These are phyloP conservation scores for Coemansia sp. DNA, from an alignment of 192 early-diverging fungal genomes.

Conservation along the genomic window DNA sequence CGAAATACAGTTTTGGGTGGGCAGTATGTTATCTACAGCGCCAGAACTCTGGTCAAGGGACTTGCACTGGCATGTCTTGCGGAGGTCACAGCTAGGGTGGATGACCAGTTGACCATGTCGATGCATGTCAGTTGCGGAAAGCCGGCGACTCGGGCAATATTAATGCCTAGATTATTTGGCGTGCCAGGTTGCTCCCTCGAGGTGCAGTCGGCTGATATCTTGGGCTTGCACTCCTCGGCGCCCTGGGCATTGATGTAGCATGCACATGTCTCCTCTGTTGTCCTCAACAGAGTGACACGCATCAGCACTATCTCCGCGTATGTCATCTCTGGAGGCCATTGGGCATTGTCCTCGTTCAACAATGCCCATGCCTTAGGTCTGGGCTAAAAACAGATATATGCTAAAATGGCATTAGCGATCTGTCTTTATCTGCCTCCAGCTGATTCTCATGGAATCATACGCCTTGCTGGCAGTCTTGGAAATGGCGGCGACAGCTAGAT, in stretches of 20 bases:
- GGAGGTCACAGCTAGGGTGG: neutral
- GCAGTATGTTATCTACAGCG: neutral
- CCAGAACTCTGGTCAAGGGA: neutral
- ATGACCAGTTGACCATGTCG: neutral
- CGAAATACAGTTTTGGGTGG: neutral
- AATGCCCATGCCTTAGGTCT: neutral
- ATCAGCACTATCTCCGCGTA: neutral
- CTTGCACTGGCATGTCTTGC: neutral
- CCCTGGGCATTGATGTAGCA: neutral
- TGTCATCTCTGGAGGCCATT: neutral
- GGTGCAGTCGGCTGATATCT: neutral
- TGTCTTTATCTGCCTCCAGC: neutral
- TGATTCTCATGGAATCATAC: conserved; percentile 3
- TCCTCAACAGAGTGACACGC: neutral
- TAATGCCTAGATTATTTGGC: neutral
- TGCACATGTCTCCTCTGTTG: neutral
- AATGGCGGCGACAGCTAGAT: neutral
- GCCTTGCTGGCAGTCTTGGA: neutral
- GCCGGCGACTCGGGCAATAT: neutral
- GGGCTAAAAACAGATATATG: neutral
- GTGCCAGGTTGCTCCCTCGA: neutral
- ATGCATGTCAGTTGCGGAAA: neutral
- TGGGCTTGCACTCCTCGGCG: neutral
- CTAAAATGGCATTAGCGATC: neutral
- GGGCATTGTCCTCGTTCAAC: neutral